Conservation (phyloP, 202 grass and related monocot genomes). For the Musa balbisiana region DNA sequence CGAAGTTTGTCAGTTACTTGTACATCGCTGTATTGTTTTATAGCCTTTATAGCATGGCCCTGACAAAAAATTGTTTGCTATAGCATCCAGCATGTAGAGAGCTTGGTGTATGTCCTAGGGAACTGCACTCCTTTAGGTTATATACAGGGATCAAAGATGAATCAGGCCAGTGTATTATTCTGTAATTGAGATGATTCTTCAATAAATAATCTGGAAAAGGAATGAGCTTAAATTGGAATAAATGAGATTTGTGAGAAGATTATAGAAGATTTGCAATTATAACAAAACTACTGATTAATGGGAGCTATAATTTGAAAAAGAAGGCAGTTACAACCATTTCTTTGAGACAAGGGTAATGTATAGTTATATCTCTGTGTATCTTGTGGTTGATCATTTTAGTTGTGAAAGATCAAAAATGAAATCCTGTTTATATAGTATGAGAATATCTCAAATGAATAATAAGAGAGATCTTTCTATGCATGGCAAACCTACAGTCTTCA, state of each 20-base stretch:
- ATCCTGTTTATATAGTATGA: background rate
- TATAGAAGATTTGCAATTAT: background rate
- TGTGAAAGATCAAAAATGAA: background rate
- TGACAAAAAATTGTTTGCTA: background rate
- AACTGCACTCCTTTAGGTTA: background rate
- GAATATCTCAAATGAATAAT: background rate
- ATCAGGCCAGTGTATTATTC: background rate
- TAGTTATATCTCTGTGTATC: background rate
- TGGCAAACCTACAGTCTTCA: background rate
- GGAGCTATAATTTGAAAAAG: too few relatives aligned
- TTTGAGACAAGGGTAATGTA: background rate
- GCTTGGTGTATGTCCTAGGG: background rate
- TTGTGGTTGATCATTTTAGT: background rate
- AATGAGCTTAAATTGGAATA: background rate
- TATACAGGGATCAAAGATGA: background rate
- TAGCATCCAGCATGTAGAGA: background rate
- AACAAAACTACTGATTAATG: background rate
- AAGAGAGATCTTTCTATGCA: background rate
- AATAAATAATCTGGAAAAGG: background rate
- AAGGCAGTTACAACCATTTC: background rate
- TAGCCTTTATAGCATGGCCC: background rate
- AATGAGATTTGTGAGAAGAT: background rate
- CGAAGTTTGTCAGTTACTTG: background rate
- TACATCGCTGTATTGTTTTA: too few relatives aligned
- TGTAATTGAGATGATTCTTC: background rate